Percentiles rank a stretch among this genome's conserved stretches.
phyloP scores from a whole-genome alignment of 371 early-diverging fungal genomes.

The Mortierella sp. region DNA sequence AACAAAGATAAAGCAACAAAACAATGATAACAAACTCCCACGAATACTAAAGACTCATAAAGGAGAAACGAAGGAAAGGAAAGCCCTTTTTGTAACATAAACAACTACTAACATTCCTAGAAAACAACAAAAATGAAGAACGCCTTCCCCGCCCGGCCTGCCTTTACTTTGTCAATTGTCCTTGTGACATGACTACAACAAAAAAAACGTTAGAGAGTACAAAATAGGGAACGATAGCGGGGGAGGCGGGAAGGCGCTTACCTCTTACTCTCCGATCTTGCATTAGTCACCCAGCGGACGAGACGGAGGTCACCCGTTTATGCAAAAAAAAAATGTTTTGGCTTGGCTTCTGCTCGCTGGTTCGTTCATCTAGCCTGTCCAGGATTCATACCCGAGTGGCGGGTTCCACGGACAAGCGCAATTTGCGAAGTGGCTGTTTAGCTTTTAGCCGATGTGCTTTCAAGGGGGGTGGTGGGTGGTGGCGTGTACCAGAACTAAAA shows the following conservation, averaged over 20 bases:
- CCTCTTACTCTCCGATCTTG: neutral
- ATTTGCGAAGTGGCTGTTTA: too few relatives aligned
- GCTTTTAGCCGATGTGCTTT: too few relatives aligned
- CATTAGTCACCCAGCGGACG: neutral
- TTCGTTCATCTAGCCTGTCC: neutral
- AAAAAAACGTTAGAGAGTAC: neutral
- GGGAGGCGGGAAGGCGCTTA: neutral
- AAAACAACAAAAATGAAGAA: neutral
- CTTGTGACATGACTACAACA: neutral
- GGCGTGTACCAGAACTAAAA: too few relatives aligned
- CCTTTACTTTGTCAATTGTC: neutral
- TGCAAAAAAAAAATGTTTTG: neutral
- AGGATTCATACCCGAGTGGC: too few relatives aligned
- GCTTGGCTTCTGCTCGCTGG: neutral
- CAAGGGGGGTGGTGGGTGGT: too few relatives aligned
- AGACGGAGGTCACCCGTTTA: constrained; percentile 8
- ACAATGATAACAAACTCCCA: neutral
- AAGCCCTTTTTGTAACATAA: neutral
- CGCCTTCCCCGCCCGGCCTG: neutral
- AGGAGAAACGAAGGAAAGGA: neutral
- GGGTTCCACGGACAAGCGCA: too few relatives aligned
- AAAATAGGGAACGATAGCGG: neutral
- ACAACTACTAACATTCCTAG: constrained; percentile 2
- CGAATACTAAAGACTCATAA: neutral
- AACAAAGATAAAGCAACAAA: neutral